Percentiles rank a stretch among this genome's conserved stretches.
Conservation (phyloP, 2,329 filamentous ascomycete species). For the Arthrocladium fulminans region DNA sequence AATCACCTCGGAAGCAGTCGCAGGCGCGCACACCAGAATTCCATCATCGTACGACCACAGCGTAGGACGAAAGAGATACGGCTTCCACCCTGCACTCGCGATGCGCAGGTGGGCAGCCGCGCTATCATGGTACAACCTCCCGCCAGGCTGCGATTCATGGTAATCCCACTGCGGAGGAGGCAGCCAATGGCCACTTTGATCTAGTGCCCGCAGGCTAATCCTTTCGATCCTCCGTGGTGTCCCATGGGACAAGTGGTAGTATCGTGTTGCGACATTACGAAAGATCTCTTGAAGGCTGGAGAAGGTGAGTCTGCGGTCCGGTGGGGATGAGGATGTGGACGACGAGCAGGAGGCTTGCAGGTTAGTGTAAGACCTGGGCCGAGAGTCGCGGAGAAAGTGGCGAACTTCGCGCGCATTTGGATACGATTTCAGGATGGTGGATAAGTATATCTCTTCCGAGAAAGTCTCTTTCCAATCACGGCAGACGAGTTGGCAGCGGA, state of each 20-base stretch:
- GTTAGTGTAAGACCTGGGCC: no score
- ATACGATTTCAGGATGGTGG: conserved; percentile 44
- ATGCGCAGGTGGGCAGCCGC: conserved; percentile 17
- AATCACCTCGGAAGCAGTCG: no score
- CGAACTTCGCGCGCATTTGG: conserved; percentile 47
- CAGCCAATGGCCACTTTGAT: conserved; percentile 27
- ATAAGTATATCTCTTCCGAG: conserved; percentile 38
- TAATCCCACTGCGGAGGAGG: conserved; percentile 35
- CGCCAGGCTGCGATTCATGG: conserved; percentile 28
- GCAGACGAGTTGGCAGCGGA: conserved; percentile 47
- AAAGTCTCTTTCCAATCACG: conserved; percentile 44
- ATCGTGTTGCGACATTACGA: conserved; percentile 45
- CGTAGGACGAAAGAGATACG: conserved; percentile 31
- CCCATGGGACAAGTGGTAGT: conserved; percentile 45
- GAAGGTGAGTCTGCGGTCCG: neutral
- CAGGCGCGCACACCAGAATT: conserved; percentile 45
- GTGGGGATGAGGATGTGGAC: neutral
- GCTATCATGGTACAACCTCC: conserved; percentile 21
- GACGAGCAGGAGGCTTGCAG: neutral
- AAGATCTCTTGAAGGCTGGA: conserved; percentile 31
- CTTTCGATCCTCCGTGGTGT: conserved; percentile 40
- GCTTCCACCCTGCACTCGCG: conserved; percentile 15
- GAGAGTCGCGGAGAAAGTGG: conserved; percentile 6
- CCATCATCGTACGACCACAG: conserved; percentile 52
- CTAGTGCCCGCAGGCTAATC: conserved; percentile 34